phyloP scores from a whole-genome alignment of 257 asterid species.

The Craterostigma plantagineum region DNA sequence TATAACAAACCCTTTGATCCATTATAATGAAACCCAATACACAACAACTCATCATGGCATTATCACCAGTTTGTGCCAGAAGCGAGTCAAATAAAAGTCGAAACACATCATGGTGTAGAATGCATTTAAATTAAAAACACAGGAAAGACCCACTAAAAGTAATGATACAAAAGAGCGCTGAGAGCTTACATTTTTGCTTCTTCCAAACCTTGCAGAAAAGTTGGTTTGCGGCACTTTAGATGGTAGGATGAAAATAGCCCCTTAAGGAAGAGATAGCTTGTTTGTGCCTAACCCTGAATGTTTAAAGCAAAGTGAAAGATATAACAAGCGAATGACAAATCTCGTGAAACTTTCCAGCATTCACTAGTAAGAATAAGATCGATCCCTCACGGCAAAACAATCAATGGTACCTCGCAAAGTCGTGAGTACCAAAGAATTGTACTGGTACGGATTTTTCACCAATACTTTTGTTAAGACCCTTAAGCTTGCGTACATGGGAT shows the following conservation, averaged over 20 bases:
- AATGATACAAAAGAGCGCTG: background rate
- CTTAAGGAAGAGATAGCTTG: conserved; percentile 65
- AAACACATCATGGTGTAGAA: no score
- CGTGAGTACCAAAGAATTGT: conserved; percentile 96
- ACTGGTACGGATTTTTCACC: conserved; percentile 80
- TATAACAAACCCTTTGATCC: no score
- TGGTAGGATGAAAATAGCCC: conserved; percentile 82
- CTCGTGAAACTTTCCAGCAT: conserved; percentile 6
- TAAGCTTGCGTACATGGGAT: conserved; percentile 43
- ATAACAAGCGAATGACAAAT: conserved; percentile 6
- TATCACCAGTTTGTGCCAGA: no score
- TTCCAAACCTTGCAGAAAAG: conserved; percentile 56
- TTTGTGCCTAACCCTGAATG: conserved; percentile 55
- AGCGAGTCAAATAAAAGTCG: no score
- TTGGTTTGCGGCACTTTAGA: conserved; percentile 76
- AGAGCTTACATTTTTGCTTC: conserved; percentile 83
- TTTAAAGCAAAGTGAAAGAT: conserved; percentile 4
- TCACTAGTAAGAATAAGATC: conserved; percentile 9
- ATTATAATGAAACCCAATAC: no score
- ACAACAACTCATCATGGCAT: no score
- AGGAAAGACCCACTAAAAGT: no score
- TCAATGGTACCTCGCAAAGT: conserved; percentile 74
- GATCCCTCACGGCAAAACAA: background rate
- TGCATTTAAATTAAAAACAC: no score
- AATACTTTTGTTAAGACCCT: conserved; percentile 36